These are phyloP conservation scores for Trichosporon asahii DNA, from an alignment of 1,284 basidiomycete genomes.

Conservation along the genomic window DNA sequence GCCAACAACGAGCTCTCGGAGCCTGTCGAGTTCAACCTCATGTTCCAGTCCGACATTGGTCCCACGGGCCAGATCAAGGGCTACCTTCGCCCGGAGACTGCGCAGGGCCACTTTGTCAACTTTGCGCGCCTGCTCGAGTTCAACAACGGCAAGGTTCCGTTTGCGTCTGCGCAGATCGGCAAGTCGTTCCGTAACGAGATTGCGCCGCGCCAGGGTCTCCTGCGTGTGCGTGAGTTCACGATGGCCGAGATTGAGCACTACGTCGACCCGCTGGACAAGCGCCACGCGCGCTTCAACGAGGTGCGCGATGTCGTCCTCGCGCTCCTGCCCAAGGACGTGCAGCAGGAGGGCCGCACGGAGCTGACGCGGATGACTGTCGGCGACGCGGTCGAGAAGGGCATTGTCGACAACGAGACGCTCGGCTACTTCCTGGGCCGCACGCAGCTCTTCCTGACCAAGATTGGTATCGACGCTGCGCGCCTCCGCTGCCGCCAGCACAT, in stretches of 20 bases:
- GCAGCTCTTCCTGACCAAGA: slow-evolving; percentile 83
- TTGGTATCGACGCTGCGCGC: slow-evolving; percentile 82
- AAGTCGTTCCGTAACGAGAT: slow-evolving; percentile 98
- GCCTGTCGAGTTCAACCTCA: slow-evolving; percentile 96
- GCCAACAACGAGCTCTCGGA: slow-evolving; percentile 88
- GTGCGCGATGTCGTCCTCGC: slow-evolving; percentile 71
- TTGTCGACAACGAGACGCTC: slow-evolving; percentile 94
- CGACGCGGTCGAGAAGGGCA: slow-evolving; percentile 76
- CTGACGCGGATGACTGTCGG: slow-evolving; percentile 71
- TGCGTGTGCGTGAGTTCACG: slow-evolving; percentile 97
- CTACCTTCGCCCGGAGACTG: slow-evolving; percentile 93
- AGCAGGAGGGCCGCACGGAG: slow-evolving; percentile 70
- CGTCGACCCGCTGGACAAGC: slow-evolving; percentile 92
- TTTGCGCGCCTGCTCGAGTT: slow-evolving; percentile 95
- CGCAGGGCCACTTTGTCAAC: slow-evolving; percentile 99
- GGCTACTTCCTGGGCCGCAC: slow-evolving; percentile 96
- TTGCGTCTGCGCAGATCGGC: slow-evolving; percentile 96
- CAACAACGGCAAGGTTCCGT: slow-evolving; percentile 94
- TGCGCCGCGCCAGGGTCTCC: slow-evolving; percentile 88
- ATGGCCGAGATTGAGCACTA: slow-evolving; percentile 99
- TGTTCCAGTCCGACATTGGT: slow-evolving; percentile 97
- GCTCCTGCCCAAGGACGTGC: slow-evolving; percentile 79
- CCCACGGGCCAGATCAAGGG: slow-evolving; percentile 97
- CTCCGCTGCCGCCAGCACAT: slow-evolving; percentile 96
- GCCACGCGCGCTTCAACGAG: slow-evolving; percentile 77